phyloP scores from a whole-genome alignment of 305 asterid genomes.

The Caryopteris hybrid region DNA sequence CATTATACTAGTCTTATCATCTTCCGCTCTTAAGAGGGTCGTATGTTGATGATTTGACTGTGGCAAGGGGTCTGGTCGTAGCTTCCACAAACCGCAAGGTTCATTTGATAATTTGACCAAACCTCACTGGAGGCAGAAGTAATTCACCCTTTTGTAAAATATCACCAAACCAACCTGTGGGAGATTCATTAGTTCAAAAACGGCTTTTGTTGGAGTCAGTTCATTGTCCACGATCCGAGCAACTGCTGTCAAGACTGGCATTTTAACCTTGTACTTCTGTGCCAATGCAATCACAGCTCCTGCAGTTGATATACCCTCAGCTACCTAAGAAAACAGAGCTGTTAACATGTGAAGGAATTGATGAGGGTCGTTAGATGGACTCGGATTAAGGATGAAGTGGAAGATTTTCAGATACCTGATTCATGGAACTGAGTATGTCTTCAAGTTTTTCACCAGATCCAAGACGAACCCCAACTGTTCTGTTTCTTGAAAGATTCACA shows the following conservation, averaged over 20 bases:
- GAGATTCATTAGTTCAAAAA: slow-evolving; percentile 82
- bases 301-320: slow-evolving; percentile 90
- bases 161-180: slow-evolving; percentile 65
- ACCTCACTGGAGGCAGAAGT: neutral
- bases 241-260: slow-evolving; percentile 94
- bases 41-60: neutral
- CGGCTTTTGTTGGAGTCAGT: slow-evolving; percentile 79
- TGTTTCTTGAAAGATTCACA: slow-evolving; percentile 86
- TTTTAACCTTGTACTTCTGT: slow-evolving; percentile 78
- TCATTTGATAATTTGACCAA: no score
- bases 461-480: slow-evolving; percentile 93
- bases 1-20: neutral
- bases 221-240: slow-evolving; percentile 85
- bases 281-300: slow-evolving; percentile 93
- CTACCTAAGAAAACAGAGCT: slow-evolving; percentile 49
- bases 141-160: neutral
- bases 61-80: no score
- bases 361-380: neutral
- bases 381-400: neutral
- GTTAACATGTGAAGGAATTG: neutral
- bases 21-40: neutral
- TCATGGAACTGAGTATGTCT: slow-evolving; percentile 77
- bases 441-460: slow-evolving; percentile 92
- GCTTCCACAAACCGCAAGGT: neutral
- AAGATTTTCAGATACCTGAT: slow-evolving; percentile 43